Base-by-base conservation (phyloP, 306 rosid species). In the Trifolium fragiferum region DNA sequence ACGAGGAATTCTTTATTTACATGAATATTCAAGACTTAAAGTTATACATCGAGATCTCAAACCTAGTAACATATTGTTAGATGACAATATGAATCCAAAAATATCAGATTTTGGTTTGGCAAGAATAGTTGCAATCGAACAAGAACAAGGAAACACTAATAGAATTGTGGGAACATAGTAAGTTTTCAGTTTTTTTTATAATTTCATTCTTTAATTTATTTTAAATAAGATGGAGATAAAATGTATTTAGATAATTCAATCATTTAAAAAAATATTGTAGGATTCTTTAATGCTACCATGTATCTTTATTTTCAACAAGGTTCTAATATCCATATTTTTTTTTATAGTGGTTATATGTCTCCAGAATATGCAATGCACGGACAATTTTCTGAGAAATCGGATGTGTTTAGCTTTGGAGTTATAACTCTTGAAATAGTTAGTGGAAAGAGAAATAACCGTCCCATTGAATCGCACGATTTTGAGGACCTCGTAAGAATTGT, bases 31-130 rank as follows among this genome's bases (percentile, higher is more conserved):
- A 12, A 64, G 85, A 1, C 72, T 86, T 4, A 78, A 49, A 84
- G 40, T 89, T 11, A 84, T 88, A 20, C 87, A 82, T 3, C 73
- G 85, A 11, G 85, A 85, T 79, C 75, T 87, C 2, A 87, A 86
- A 77, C 71, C 87, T 0, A 78, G 85, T 30, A 87, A 84, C 41
- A 53, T 84, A 2, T 8, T 84, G 11, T 27, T 87, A 32, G 89
- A 87, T 40, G 70, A 6, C 0, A 32, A 76, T 0, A 72, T 85
- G 84, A 75, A 81, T 43, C 78, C 87, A 10, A 87, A 79, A 70
- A 49, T 85, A 14, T 76, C 92, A 14, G 86, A 87, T 63, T 87
- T 85, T 63, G 87, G 92, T 2, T 35, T 81, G 76, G 87, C 92
- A 44, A 87, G 54, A 15, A 37, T 81, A 7, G 62, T 83, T 50